Evolutionary conservation across 441 rosid genomes (phyloP).

Genomic region (Brassica hybrid): DNA sequence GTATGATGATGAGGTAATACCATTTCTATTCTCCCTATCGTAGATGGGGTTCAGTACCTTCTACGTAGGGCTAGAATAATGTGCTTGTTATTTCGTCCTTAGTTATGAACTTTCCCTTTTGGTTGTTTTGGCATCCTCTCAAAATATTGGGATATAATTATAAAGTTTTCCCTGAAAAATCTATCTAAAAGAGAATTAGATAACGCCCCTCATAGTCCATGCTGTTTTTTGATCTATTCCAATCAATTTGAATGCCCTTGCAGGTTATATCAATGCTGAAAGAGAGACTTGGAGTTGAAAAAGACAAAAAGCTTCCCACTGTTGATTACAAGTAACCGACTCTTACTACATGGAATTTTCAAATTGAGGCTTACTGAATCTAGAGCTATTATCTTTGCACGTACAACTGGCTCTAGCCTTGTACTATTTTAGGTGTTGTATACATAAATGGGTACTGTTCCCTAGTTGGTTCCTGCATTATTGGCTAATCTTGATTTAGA

Average conservation of each 20-base stretch:
- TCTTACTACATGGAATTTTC: conserved; percentile 4
- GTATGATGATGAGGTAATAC: conserved; percentile 90
- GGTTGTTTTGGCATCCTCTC: conserved; percentile 19
- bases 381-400: conserved; percentile 25
- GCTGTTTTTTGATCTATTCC: conserved; percentile 21
- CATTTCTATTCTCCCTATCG: neutral
- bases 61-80: conserved; percentile 2
- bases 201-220: neutral
- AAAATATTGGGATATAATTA: conserved; percentile 1
- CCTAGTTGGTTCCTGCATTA: conserved; percentile 21
- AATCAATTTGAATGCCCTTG: conserved; percentile 36
- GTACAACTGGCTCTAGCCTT: conserved; percentile 17
- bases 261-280: conserved; percentile 87
- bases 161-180: neutral
- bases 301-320: conserved; percentile 72
- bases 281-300: conserved; percentile 78
- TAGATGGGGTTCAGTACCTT: conserved; percentile 26
- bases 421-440: neutral
- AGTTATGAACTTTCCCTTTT: conserved; percentile 22
- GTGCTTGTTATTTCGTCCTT: neutral
- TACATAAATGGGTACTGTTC: conserved; percentile 3
- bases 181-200: neutral
- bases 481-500: conserved; percentile 14
- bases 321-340: conserved; percentile 76
- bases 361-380: conserved; percentile 27